phyloP scores from a whole-genome alignment of 2,329 filamentous ascomycete genomes.

The Curvularia lunata region DNA sequence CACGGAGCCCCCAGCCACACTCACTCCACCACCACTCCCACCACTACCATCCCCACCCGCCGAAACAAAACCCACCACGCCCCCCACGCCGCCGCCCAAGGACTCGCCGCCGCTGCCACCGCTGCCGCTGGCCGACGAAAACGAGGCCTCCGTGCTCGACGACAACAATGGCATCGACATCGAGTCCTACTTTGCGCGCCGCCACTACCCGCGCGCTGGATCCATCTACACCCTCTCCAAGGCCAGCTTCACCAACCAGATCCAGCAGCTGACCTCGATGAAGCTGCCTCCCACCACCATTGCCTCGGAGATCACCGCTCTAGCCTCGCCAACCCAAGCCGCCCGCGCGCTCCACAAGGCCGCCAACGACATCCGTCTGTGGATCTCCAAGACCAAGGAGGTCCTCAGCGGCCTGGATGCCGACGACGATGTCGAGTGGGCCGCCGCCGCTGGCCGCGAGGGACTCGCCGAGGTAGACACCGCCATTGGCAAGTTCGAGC shows the following conservation, averaged over 20 bases:
- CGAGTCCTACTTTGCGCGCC: constrained; percentile 70
- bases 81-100: constrained; percentile 17
- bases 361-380: constrained; percentile 89
- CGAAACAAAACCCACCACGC: constrained; percentile 1
- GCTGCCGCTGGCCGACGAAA: constrained; percentile 42
- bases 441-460: constrained; percentile 82
- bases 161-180: constrained; percentile 55
- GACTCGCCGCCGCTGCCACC: constrained; percentile 36
- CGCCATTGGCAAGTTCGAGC: constrained; percentile 83
- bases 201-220: constrained; percentile 66
- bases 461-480: constrained; percentile 72
- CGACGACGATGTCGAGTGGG: constrained; percentile 98
- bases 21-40: constrained; percentile 26
- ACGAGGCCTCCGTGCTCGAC: constrained; percentile 44
- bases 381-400: constrained; percentile 91
- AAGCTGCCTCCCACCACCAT: constrained; percentile 86
- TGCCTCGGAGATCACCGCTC: constrained; percentile 81
- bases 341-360: constrained; percentile 83
- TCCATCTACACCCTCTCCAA: constrained; percentile 95
- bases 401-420: constrained; percentile 89
- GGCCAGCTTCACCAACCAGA: constrained; percentile 89
- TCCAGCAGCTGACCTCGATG: constrained; percentile 89
- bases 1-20: constrained; percentile 26
- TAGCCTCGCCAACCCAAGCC: constrained; percentile 84
- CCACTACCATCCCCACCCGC: not conserved